phyloP scores from a whole-genome alignment of 345 rosid genomes.

The Eucalyptus marginata region DNA sequence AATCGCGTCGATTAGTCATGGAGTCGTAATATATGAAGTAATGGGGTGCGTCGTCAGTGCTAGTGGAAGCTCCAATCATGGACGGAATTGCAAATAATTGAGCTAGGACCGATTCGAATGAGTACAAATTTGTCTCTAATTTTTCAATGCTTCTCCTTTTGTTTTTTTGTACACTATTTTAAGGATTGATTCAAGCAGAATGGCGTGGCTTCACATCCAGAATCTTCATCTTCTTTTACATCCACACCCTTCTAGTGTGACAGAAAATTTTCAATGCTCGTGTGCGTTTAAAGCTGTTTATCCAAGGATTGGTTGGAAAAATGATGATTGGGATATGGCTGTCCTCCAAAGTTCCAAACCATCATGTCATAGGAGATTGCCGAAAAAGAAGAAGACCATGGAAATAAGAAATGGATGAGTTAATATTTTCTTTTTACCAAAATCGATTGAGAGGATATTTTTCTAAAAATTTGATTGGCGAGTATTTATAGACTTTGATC shows the following conservation, averaged over 20 bases:
- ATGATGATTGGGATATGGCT: not conserved
- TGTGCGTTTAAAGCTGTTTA: not conserved
- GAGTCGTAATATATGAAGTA: not conserved
- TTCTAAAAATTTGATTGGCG: not conserved
- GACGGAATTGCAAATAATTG: not conserved
- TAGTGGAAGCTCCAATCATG: not conserved
- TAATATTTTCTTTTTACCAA: not conserved
- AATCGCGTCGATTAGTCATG: not conserved
- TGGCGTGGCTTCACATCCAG: not conserved
- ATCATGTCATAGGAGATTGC: not conserved
- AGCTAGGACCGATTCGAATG: not conserved
- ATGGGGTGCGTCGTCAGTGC: not conserved
- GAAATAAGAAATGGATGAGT: not conserved
- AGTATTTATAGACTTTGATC: not conserved
- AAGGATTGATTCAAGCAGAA: not conserved
- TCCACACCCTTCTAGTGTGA: not conserved
- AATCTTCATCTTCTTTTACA: not conserved
- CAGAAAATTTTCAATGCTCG: not conserved
- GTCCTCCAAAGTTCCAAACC: not conserved
- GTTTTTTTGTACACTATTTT: not conserved
- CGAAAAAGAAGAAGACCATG: not conserved
- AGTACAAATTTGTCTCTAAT: not conserved
- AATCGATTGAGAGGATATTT: not conserved
- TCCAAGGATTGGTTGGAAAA: not conserved
- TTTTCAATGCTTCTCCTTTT: not conserved